Percentiles rank a stretch among this genome's conserved stretches.
phyloP scores from a whole-genome alignment of 2,329 filamentous ascomycete genomes.

The Sclerotinia spermophila region DNA sequence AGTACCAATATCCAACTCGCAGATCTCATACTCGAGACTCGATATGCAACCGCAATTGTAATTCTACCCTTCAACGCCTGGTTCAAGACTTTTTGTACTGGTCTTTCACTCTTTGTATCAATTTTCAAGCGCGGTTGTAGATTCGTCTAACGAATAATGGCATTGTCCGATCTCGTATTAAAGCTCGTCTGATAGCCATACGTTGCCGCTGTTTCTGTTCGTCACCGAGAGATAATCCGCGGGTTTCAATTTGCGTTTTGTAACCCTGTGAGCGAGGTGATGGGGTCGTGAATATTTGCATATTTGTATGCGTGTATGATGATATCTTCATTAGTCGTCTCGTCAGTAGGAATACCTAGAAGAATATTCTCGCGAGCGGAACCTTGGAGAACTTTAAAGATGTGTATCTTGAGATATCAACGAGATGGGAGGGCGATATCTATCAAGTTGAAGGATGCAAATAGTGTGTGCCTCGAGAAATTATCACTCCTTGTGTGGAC shows the following conservation, averaged over 20 bases:
- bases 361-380: slow-evolving; percentile 53
- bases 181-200: neutral
- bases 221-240: neutral
- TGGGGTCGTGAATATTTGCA: neutral
- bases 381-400: slow-evolving; percentile 55
- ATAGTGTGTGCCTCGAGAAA: slow-evolving; percentile 39
- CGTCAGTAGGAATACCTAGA: neutral
- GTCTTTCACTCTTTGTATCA: neutral
- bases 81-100: neutral
- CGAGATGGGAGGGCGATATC: slow-evolving; percentile 51
- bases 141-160: neutral
- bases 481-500: slow-evolving; percentile 32
- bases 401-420: slow-evolving; percentile 55
- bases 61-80: neutral
- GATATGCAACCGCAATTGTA: neutral
- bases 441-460: slow-evolving; percentile 42
- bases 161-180: neutral
- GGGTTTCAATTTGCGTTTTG: neutral
- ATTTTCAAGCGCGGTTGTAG: neutral
- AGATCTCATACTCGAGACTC: neutral
- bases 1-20: neutral
- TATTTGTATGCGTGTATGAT: neutral
- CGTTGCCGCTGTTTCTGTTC: slow-evolving; percentile 1
- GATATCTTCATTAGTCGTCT: neutral
- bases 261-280: neutral